Percentiles rank a stretch among this genome's conserved stretches.
These are phyloP conservation scores for Neoboletus magnificus DNA, from an alignment of 768 basidiomycete species.

Conservation along the genomic window DNA sequence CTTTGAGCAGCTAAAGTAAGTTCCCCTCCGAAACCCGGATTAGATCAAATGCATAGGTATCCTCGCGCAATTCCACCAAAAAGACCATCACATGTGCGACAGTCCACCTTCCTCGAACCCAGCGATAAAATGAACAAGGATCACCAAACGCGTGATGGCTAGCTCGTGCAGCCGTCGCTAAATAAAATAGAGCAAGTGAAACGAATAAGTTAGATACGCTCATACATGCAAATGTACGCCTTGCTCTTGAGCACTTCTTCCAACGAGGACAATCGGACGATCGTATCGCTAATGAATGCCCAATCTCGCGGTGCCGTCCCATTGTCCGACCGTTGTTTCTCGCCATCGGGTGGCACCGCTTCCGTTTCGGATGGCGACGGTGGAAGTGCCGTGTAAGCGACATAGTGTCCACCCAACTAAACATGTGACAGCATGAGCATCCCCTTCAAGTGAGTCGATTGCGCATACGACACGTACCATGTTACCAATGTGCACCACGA, in stretches of 20 bases:
- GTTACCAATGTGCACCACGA: constrained; percentile 83
- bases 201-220: constrained; percentile 49
- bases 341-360: not conserved
- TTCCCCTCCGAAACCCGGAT: not conserved
- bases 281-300: constrained; percentile 91
- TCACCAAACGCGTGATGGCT: not conserved
- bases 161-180: not conserved
- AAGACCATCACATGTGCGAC: not conserved
- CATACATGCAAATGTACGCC: constrained; percentile 94
- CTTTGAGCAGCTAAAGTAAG: not conserved
- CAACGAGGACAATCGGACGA: constrained; percentile 73
- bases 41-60: constrained; percentile 1
- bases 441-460: not conserved
- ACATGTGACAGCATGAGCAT: constrained; percentile 3
- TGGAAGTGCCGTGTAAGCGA: constrained; percentile 79
- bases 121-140: not conserved
- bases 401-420: constrained; percentile 86
- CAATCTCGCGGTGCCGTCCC: constrained; percentile 51
- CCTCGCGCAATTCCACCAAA: not conserved
- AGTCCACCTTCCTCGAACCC: not conserved
- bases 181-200: not conserved
- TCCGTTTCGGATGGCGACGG: constrained; percentile 24
- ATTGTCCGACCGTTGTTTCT: constrained; percentile 4
- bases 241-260: constrained; percentile 90
- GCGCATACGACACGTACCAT: constrained; percentile 53